Conservation (phyloP, 495 filamentous ascomycete species). For the Penicillium tannophilum region DNA sequence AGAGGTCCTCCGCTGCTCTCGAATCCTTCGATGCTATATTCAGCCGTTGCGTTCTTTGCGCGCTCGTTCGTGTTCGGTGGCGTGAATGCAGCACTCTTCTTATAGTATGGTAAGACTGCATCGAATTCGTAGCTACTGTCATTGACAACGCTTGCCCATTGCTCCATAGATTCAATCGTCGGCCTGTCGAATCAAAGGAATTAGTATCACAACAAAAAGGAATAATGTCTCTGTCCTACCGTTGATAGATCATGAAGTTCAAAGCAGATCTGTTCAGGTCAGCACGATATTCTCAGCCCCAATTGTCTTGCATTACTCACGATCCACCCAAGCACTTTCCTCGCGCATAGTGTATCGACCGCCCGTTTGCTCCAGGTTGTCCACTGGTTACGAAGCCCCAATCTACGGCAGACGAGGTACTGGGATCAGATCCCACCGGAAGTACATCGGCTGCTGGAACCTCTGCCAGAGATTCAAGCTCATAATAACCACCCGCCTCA, state of each 20-base stretch:
- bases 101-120: conserved; percentile 54
- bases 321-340: conserved; percentile 41
- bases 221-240: conserved; percentile 1
- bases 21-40: conserved; percentile 43
- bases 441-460: conserved; percentile 39
- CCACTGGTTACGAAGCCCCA: conserved; percentile 50
- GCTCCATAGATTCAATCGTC: conserved; percentile 44
- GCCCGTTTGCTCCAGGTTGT: conserved; percentile 39
- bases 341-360: conserved; percentile 40
- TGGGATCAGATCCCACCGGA: conserved; percentile 22
- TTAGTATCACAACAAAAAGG: not conserved
- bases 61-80: conserved; percentile 43
- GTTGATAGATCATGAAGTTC: conserved; percentile 56
- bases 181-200: conserved; percentile 21
- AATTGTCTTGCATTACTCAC: conserved; percentile 13
- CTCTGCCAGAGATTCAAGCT: conserved; percentile 38
- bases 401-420: conserved; percentile 41
- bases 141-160: conserved; percentile 59
- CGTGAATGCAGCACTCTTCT: conserved; percentile 55
- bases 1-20: conserved; percentile 43
- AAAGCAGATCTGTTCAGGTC: conserved; percentile 35
- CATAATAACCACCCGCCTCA: conserved; percentile 61
- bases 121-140: conserved; percentile 58
- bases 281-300: not conserved
- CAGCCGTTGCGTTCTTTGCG: conserved; percentile 44